Base-by-base conservation (phyloP, 176 grass and related monocot species). In the Triticum timopheevii region DNA sequence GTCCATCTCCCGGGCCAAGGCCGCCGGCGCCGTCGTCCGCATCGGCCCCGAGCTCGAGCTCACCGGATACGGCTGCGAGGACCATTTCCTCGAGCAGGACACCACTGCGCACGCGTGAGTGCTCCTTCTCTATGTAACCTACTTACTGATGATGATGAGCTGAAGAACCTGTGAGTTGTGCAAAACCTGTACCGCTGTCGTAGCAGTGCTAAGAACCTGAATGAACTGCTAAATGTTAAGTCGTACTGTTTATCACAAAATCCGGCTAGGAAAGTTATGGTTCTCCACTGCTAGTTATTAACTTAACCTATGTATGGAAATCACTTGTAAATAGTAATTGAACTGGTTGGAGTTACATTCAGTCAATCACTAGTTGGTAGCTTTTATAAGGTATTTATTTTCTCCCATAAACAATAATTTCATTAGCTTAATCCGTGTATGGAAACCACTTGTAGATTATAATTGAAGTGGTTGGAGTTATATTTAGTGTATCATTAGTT, bases 21-120 rank as follows among this genome's bases (percentile, higher is more conserved):
- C 93, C 33, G 86, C 80, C 10, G 96, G 93, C 8, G 92, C 93
- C 20, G 82, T 78, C 22, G 36, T 94, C 58, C 90, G 96, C 56
- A 87, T 94, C 2, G 96, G 93, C 15, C 93, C 96, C 16, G 96
- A 98, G 88, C 93, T 98, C 54, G 96, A 98, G 88, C 86, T 98
- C 84, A 92, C 96, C 28, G 93, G 96, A 59, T 98, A 98, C 72
- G 93, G 96, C 50, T 98, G 96, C 61, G 96, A 98, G 84, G 96
- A 98, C 82, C 93, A 98, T 84, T 98, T 95, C 78, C 90, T 98
- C 8, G 96, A 98, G 90, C 92, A 95, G 81, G 96, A 98, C 70
- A 95, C 92, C 45, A 74, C 90, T 3, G 88, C 89, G 23, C 96
- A 98, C 89, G 86, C 92, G 96, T 98, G 82, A 93, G 89, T 82